These are phyloP conservation scores for Linnemannia schmuckeri DNA, from an alignment of 192 early-diverging fungal genomes.

Conservation along the genomic window DNA sequence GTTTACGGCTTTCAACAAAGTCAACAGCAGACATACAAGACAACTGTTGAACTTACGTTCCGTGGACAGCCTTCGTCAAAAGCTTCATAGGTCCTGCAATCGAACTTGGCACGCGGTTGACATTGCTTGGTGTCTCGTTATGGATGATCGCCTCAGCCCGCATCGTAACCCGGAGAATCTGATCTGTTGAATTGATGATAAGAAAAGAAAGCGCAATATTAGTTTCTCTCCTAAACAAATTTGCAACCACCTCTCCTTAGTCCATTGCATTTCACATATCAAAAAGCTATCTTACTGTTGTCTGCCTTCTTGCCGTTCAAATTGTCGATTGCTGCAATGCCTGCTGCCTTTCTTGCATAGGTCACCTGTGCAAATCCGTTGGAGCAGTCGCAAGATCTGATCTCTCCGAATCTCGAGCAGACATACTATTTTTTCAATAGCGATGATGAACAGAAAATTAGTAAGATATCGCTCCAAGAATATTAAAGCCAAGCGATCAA, in stretches of 20 bases:
- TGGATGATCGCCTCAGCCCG: conserved; percentile 39
- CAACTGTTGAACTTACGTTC: conserved; percentile 40
- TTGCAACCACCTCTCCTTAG: background rate
- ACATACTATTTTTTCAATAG: conserved; percentile 40
- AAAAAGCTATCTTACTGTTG: conserved; percentile 49
- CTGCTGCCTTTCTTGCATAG: conserved; percentile 59
- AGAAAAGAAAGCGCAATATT: background rate
- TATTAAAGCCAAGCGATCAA: background rate
- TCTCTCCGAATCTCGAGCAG: conserved; percentile 53
- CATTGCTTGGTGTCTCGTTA: background rate
- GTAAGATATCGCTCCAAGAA: background rate
- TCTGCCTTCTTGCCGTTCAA: conserved; percentile 63
- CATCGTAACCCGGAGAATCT: conserved; percentile 43
- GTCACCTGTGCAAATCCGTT: conserved; percentile 64
- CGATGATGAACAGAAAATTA: background rate
- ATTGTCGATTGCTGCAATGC: conserved; percentile 58
- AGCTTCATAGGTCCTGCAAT: conserved; percentile 53
- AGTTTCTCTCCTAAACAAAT: background rate
- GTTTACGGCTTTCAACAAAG: background rate
- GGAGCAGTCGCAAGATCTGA: conserved; percentile 51
- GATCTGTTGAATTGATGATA: conserved; percentile 7
- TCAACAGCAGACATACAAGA: background rate
- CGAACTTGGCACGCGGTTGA: conserved; percentile 14
- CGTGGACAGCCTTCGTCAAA: conserved; percentile 41
- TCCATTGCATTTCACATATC: background rate